These are phyloP conservation scores for Tetracentron sinense DNA, from an alignment of 164 flowering plant species.

Conservation along the genomic window DNA sequence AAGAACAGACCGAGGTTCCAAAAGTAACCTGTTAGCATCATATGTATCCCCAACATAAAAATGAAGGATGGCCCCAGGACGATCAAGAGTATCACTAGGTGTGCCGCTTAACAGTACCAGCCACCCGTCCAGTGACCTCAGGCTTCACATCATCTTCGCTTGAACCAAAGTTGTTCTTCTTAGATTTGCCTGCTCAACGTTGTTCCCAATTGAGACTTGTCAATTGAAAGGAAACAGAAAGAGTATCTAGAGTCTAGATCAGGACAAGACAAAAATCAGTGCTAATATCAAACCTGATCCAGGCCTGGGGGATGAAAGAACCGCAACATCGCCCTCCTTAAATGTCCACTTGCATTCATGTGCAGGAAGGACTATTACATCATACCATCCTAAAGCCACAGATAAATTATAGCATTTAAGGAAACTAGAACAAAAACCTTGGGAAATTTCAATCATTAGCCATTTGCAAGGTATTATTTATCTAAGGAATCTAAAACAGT, in stretches of 20 bases:
- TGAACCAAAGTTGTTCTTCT: conserved; percentile 34
- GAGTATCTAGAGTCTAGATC: neutral
- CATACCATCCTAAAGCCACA: conserved; percentile 76
- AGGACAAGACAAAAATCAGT: neutral
- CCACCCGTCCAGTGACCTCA: conserved; percentile 69
- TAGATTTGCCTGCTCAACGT: conserved; percentile 52
- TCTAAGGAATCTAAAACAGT: neutral
- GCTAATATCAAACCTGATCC: conserved; percentile 61
- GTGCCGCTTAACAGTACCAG: conserved; percentile 85
- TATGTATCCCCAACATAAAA: conserved; percentile 86
- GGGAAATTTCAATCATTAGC: neutral
- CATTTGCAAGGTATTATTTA: neutral
- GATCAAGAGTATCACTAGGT: conserved; percentile 84
- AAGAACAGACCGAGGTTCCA: neutral
- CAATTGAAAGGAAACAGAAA: conserved; percentile 4
- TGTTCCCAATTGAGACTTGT: neutral
- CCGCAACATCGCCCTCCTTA: conserved; percentile 96
- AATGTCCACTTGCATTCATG: conserved; percentile 80
- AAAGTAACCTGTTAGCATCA: conserved; percentile 59
- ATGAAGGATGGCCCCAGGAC: conserved; percentile 84
- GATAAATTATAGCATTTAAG: neutral
- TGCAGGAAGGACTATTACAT: conserved; percentile 67
- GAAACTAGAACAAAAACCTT: neutral
- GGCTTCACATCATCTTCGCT: conserved; percentile 49
- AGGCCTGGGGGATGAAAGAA: conserved; percentile 81